Conservation (phyloP, 2,329 filamentous ascomycete species). For the Albifimbria verrucaria region DNA sequence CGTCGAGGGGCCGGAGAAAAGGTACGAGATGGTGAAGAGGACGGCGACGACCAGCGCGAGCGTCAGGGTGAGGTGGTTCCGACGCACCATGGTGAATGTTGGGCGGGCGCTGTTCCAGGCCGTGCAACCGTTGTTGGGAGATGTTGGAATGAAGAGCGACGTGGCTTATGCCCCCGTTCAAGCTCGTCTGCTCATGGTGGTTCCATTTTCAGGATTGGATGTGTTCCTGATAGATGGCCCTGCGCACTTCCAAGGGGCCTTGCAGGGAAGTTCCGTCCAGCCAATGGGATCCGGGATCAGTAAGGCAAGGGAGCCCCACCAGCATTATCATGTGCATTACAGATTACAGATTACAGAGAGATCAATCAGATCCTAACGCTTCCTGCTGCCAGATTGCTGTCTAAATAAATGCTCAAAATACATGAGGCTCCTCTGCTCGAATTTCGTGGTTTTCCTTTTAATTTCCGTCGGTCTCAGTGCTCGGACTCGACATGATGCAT, state of each 20-base stretch:
- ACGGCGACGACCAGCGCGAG: conserved; percentile 52
- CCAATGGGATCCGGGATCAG: not conserved
- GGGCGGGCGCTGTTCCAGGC: too few species aligned
- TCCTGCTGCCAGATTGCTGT: too few species aligned
- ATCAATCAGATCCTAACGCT: too few species aligned
- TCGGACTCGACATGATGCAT: too few species aligned
- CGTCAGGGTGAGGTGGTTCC: conserved; percentile 50
- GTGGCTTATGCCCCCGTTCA: not conserved
- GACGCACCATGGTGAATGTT: conserved; percentile 44
- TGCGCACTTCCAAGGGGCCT: not conserved
- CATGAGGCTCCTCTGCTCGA: too few species aligned
- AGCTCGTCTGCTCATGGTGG: not conserved
- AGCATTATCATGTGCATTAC: too few species aligned
- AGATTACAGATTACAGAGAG: too few species aligned
- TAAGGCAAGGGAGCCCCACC: not conserved
- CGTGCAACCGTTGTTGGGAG: not conserved
- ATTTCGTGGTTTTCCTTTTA: too few species aligned
- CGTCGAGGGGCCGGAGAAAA: conserved; percentile 46
- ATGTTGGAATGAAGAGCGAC: not conserved
- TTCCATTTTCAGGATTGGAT: not conserved
- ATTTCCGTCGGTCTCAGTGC: too few species aligned
- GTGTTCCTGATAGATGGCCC: not conserved
- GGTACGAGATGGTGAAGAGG: conserved; percentile 56
- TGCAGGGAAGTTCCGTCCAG: not conserved
- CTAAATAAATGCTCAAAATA: too few species aligned